These are phyloP conservation scores for Rhizopogon rudus DNA, from an alignment of 768 basidiomycete genomes.

Conservation along the genomic window DNA sequence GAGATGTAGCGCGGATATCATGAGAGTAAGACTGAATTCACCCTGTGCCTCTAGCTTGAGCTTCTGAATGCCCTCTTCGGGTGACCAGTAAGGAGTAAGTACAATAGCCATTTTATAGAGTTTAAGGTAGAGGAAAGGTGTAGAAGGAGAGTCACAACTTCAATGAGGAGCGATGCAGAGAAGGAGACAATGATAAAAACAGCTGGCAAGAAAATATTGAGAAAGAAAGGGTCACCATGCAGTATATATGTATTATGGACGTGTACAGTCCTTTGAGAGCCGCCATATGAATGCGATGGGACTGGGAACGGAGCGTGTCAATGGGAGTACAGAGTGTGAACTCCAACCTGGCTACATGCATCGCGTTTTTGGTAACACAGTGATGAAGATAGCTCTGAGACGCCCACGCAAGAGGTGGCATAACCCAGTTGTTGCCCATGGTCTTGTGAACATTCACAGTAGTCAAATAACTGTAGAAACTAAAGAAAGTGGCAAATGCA, in stretches of 20 bases:
- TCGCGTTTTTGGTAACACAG: not conserved
- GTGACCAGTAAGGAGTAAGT: constrained; percentile 65
- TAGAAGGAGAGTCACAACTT: not conserved
- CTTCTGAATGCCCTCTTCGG: constrained; percentile 59
- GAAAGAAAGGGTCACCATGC: not conserved
- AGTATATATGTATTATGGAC: not conserved
- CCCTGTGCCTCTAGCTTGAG: constrained; percentile 57
- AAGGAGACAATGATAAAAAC: not conserved
- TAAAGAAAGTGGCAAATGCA: no score
- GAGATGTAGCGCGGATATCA: constrained; percentile 1
- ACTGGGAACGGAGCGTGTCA: not conserved
- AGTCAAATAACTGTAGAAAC: not conserved
- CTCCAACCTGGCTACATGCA: not conserved
- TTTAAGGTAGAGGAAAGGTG: not conserved
- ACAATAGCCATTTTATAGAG: constrained; percentile 45
- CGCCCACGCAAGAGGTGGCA: not conserved
- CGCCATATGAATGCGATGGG: no score
- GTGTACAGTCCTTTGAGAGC: not conserved
- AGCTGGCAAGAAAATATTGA: not conserved
- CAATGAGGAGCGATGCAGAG: not conserved
- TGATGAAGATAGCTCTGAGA: not conserved
- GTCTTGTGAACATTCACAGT: not conserved
- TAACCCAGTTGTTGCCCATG: not conserved
- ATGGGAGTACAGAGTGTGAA: not conserved
- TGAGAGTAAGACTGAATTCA: constrained; percentile 20